These are phyloP conservation scores for Aureobasidium sp. DNA, from an alignment of 2,329 filamentous ascomycete species.

Conservation along the genomic window DNA sequence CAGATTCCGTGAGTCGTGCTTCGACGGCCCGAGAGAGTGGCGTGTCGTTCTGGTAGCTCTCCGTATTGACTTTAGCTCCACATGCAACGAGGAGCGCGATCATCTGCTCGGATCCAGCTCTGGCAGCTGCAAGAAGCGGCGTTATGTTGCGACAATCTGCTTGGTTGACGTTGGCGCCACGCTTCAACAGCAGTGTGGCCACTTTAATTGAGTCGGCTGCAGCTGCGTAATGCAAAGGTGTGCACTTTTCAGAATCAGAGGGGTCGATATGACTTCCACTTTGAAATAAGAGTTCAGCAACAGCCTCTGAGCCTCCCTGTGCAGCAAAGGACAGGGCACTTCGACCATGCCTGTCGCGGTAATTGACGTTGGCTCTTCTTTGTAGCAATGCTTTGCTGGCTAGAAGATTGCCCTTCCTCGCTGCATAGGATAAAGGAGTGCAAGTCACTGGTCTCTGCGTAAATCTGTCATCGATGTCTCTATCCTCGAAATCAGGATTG, in stretches of 20 bases:
- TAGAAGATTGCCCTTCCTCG: not conserved
- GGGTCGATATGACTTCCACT: not conserved
- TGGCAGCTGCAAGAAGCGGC: not conserved
- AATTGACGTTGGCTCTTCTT: not conserved
- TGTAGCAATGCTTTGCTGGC: not conserved
- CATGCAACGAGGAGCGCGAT: not conserved
- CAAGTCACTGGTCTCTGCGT: too few relatives aligned
- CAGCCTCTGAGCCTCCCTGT: not conserved
- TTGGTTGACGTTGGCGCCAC: not conserved
- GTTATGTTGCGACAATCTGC: not conserved
- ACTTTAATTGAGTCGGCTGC: not conserved
- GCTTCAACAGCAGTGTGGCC: not conserved
- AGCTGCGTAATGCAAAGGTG: not conserved
- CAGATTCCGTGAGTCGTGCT: too few relatives aligned
- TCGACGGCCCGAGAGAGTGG: not conserved
- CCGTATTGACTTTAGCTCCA: not conserved
- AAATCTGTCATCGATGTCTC: too few relatives aligned
- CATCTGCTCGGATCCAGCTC: not conserved
- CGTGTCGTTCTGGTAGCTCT: not conserved
- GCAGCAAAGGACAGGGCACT: not conserved
- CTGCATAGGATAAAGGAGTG: not conserved
- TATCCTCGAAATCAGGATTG: not conserved
- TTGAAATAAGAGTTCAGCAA: not conserved
- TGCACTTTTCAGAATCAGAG: not conserved
- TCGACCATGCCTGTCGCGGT: not conserved